Evolutionary conservation across 768 basidiomycete genomes (phyloP).

Genomic region (Cystofilobasidium bisporidii): DNA sequence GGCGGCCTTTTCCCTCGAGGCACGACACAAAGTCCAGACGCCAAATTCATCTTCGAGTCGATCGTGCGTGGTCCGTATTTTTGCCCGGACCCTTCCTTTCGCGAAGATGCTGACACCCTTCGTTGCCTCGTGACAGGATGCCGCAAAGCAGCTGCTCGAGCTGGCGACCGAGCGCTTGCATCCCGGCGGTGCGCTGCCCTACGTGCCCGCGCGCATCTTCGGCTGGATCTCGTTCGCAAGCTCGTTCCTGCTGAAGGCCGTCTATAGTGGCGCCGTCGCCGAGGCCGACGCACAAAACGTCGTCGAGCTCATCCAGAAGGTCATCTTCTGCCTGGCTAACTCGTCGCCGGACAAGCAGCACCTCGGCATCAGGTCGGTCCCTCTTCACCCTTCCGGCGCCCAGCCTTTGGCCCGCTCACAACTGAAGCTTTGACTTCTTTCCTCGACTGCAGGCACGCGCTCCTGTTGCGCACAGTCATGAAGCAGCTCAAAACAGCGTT

Average conservation of each 20-base stretch:
- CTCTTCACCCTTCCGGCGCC: background rate
- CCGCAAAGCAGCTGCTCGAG: constrained; percentile 30
- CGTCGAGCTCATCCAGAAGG: constrained; percentile 26
- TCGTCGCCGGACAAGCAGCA: constrained; percentile 7
- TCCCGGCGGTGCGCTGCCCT: constrained; percentile 31
- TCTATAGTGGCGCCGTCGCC: constrained; percentile 29
- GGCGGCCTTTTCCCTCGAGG: constrained; percentile 30
- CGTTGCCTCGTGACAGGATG: constrained; percentile 9
- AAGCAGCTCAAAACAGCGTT: constrained; percentile 18
- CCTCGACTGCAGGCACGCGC: constrained; percentile 10
- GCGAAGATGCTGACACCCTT: background rate
- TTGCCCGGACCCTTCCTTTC: too few species aligned
- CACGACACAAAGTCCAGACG: constrained; percentile 27
- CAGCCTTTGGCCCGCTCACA: too few species aligned
- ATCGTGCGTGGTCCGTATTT: constrained; percentile 7
- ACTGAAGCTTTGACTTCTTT: too few species aligned
- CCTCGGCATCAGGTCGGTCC: constrained; percentile 6
- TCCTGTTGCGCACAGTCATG: constrained; percentile 20
- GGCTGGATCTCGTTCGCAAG: constrained; percentile 30
- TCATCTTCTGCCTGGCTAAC: constrained; percentile 25
- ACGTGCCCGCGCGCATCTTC: constrained; percentile 28
- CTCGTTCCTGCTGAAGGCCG: constrained; percentile 31
- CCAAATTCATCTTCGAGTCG: constrained; percentile 32
- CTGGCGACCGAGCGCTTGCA: constrained; percentile 30
- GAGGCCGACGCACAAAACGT: constrained; percentile 18